phyloP scores from a whole-genome alignment of 495 filamentous ascomycete species.

The Daldinia bambusicola region DNA sequence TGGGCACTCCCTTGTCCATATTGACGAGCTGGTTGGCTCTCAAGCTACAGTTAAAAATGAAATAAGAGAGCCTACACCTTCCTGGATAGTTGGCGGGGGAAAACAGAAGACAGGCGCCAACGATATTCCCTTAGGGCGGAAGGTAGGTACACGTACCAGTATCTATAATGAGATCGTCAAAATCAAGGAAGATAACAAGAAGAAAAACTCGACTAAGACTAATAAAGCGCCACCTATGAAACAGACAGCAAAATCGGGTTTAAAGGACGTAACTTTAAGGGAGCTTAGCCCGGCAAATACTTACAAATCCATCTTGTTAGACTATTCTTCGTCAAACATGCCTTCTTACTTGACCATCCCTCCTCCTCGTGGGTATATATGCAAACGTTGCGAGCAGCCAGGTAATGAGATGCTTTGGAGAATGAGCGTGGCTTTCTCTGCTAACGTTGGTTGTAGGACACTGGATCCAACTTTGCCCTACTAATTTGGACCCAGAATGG shows the following conservation, averaged over 20 bases:
- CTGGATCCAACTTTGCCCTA: constrained; percentile 53
- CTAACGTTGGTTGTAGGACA: constrained; percentile 54
- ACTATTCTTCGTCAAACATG: not conserved
- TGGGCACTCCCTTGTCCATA: not conserved
- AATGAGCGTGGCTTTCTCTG: not conserved
- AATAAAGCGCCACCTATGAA: not conserved
- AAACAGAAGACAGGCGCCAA: constrained; percentile 21
- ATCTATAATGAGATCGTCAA: constrained; percentile 14
- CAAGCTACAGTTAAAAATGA: not conserved
- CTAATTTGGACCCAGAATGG: constrained; percentile 52
- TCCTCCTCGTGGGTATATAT: constrained; percentile 43
- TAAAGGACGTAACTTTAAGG: not conserved
- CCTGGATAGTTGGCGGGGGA: not conserved
- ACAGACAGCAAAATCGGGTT: not conserved
- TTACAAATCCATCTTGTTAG: not conserved
- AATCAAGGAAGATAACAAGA: not conserved
- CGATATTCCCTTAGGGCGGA: constrained; percentile 18
- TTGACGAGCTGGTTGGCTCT: not conserved
- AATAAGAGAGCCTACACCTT: not conserved
- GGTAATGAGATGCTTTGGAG: constrained; percentile 38
- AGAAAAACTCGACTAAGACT: not conserved
- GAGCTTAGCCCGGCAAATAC: not conserved
- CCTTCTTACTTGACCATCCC: not conserved
- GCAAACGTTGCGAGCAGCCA: constrained; percentile 50
- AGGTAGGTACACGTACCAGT: not conserved